A percentile compares a stretch with the other conserved stretches of the same genome.
phyloP scores from a whole-genome alignment of 2,329 filamentous ascomycete genomes.

The Acarospora socialis region DNA sequence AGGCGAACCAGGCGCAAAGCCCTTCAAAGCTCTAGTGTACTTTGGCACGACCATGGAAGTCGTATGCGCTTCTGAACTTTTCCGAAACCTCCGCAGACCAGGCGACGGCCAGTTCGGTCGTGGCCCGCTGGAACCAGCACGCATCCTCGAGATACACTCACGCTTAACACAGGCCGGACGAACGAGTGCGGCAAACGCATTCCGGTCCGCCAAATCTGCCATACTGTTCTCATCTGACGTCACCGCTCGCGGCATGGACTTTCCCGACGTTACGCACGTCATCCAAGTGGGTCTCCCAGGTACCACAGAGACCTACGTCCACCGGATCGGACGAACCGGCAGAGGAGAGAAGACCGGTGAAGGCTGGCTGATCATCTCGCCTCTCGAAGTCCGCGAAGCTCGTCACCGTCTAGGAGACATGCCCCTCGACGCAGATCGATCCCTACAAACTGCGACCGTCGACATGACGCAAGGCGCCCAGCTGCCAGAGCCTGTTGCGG shows the following conservation, averaged over 20 bases:
- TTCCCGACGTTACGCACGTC: constrained; percentile 66
- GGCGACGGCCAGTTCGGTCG: constrained; percentile 18
- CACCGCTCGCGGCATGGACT: constrained; percentile 70
- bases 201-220: constrained; percentile 49
- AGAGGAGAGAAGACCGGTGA: constrained; percentile 50
- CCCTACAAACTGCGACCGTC: constrained; percentile 25
- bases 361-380: constrained; percentile 44
- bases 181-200: constrained; percentile 55
- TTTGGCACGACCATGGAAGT: constrained; percentile 67
- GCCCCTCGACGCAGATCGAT: constrained; percentile 33
- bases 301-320: constrained; percentile 58
- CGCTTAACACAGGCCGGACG: constrained; percentile 56
- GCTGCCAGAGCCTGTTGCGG: constrained; percentile 14
- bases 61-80: constrained; percentile 45
- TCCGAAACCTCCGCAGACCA: constrained; percentile 35
- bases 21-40: constrained; percentile 73
- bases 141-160: constrained; percentile 57
- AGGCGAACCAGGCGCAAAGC: constrained; percentile 35
- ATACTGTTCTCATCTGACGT: constrained; percentile 68
- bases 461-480: constrained; percentile 22
- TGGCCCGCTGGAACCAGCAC: constrained; percentile 20
- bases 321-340: constrained; percentile 62
- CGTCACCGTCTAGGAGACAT: constrained; percentile 39
- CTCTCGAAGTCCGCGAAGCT: constrained; percentile 36
- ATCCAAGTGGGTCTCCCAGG: constrained; percentile 55